A percentile compares a stretch with the other conserved stretches of the same genome.
These are phyloP conservation scores for Protoeuglena noctilucae DNA, from an alignment of 139 green algal species.

Conservation along the genomic window DNA sequence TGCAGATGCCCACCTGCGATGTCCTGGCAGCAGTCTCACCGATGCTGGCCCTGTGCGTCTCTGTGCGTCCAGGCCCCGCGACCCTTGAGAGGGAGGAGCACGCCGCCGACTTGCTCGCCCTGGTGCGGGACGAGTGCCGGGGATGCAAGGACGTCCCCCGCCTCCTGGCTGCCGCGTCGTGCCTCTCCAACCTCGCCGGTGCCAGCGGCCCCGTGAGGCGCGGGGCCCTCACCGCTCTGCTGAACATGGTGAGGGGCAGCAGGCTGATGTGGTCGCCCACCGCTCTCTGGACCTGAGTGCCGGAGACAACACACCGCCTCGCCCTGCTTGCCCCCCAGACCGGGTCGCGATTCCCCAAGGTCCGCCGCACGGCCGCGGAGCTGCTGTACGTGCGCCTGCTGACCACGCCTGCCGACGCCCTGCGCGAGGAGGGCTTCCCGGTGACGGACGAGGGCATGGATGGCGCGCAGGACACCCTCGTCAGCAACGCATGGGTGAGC, in stretches of 20 bases:
- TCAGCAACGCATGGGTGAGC: too few relatives aligned
- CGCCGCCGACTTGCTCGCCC: conserved; percentile 23
- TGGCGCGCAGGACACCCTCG: too few relatives aligned
- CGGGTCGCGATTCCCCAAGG: conserved; percentile 11
- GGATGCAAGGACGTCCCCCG: conserved; percentile 43
- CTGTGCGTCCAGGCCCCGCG: neutral
- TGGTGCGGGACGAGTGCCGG: conserved; percentile 23
- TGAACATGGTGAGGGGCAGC: conserved; percentile 32
- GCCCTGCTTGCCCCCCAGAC: neutral
- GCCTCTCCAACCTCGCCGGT: conserved; percentile 20
- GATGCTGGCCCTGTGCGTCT: neutral
- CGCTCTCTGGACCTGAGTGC: neutral
- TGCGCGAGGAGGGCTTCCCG: conserved; percentile 11
- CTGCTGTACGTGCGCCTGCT: conserved; percentile 65
- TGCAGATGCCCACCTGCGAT: neutral
- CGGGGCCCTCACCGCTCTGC: conserved; percentile 30
- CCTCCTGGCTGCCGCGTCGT: conserved; percentile 28
- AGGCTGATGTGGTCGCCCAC: conserved; percentile 4
- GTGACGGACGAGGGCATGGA: too few relatives aligned
- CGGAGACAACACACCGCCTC: conserved; percentile 1
- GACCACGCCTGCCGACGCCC: conserved; percentile 30
- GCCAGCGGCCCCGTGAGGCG: conserved; percentile 10
- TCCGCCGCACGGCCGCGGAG: conserved; percentile 54
- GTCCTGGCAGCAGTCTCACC: neutral
- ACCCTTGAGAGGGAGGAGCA: conserved; percentile 5